Base-by-base conservation (phyloP, 2,329 filamentous ascomycete species). In the Arachnopeziza araneosa region DNA sequence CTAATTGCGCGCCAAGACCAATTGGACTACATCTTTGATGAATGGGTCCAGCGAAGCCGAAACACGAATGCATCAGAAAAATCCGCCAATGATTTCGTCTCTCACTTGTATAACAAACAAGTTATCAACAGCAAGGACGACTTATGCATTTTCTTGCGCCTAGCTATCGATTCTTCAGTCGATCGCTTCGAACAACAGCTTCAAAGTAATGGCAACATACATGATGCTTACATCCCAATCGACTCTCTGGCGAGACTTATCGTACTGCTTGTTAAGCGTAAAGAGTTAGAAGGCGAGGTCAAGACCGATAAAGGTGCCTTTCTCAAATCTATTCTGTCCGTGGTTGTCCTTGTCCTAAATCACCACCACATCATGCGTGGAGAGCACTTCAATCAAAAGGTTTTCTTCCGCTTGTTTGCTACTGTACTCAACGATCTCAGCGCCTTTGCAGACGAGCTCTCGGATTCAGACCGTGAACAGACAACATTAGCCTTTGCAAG, bases 21-120 rank as follows among this genome's bases (percentile, higher is more conserved):
- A 73, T 85, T 96, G 75, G 91, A 96, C 68, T 98, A 99, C 71
- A 83, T 97, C 22, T 97, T 99, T 70, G 92, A 93, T 51, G 95
- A 99, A 76, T 99, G 95, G 95, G 84, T 93, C 26, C 86, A 88
- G 61, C 82, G 97, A 8, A 88, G 83, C 76, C 89, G 89, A 73
- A 90, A 91, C 68, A 83, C 86, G n/a, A 85, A 87, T 66, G 85
- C 88, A 3, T 86, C 88, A 3, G 88, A 91, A 63, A 89, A 88
- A 70, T 83, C 87, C 0, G 80, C 86, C 57, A 78, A 83, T 6
- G 84, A 90, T 1, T 98, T 98, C 74, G 83, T 97, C 52, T 86
- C 89, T 68, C 93, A 98, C 73, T 79, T 98, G 70, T 88, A 93
- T 68, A 81, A 86, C 59, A 83, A 84, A 65, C 83, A 88, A 63